A percentile compares a stretch with the other conserved stretches of the same genome.
These are phyloP conservation scores for Crataegus laevigata DNA, from an alignment of 306 rosid genomes.

Conservation along the genomic window DNA sequence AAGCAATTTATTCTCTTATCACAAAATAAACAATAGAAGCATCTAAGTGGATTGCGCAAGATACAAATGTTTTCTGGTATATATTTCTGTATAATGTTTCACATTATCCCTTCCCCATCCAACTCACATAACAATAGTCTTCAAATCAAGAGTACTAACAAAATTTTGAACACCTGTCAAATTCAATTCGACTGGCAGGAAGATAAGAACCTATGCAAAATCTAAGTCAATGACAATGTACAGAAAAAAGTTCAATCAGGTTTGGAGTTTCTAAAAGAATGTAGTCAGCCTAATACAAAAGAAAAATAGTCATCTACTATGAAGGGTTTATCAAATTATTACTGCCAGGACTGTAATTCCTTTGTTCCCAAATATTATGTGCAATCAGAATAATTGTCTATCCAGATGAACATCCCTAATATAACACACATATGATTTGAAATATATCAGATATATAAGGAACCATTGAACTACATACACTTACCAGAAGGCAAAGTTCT, in stretches of 20 bases:
- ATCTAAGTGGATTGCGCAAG: neutral
- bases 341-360: neutral
- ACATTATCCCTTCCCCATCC: neutral
- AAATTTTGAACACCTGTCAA: neutral
- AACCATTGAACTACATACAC: constrained; percentile 28
- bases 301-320: neutral
- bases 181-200: neutral
- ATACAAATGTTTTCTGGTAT: neutral
- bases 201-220: neutral
- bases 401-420: neutral
- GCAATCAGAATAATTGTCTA: neutral
- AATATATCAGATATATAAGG: neutral
- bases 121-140: neutral
- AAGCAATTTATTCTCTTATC: neutral
- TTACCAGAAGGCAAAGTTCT: constrained; percentile 67
- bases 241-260: neutral
- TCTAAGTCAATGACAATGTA: neutral
- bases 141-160: neutral
- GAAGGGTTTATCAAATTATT: neutral
- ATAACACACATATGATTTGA: neutral
- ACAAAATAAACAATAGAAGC: neutral
- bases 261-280: neutral
- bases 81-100: neutral
- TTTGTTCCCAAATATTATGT: neutral
- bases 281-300: neutral